Evolutionary conservation across 495 filamentous ascomycete genomes (phyloP), one percentile per base, ranked within the genome.

Genomic region (Penicillium alfredii): DNA sequence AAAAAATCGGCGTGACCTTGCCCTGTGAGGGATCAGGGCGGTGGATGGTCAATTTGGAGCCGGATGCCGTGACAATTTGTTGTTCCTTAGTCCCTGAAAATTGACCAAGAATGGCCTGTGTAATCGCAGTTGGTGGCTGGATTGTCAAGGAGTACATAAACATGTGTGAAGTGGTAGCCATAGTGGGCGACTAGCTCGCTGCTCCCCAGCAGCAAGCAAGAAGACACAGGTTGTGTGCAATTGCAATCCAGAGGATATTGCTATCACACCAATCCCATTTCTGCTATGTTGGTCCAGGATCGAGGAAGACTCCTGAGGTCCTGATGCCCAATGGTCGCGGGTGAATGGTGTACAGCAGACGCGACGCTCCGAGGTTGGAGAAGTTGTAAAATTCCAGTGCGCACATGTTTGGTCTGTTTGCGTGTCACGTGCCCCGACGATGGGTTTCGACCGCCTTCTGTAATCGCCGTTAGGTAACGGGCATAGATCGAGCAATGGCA

Each of bases 91-190:
- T 92, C 25, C 92, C 89, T 36, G 88, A 80, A 62, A 96, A 96
- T 53, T 96, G 86, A 43, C 92, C 92, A 10, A 94, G 72, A 34
- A 96, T 82, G 35, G 89, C 88, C 66, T 94, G 84, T 10, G 81
- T 88, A 46, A 94, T 74, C 22, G 88, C 82, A 32, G 88, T 85
- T 16, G 93, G 86, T 38, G 86, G 82, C 61, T 94, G 84, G 52
- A 99, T 80, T 13, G 93, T 96, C 59, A 97, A 69, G 30, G 86
- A 88, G 70, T 97, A 97, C 73, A 97, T 81, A 59, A 94, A 94
- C 88, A 95, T 93, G 54, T 86, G 87, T 48, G 88, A 94, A 27
- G 88, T 94, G 42, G 87, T 90, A 59, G 92, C 88, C 92, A 99
- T 99, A 65, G 48, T 84, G 74, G 63, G 55, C 49, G 50, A 36